Evolutionary conservation across 257 asterid genomes (phyloP).

Genomic region (Marsdenia floribunda): DNA sequence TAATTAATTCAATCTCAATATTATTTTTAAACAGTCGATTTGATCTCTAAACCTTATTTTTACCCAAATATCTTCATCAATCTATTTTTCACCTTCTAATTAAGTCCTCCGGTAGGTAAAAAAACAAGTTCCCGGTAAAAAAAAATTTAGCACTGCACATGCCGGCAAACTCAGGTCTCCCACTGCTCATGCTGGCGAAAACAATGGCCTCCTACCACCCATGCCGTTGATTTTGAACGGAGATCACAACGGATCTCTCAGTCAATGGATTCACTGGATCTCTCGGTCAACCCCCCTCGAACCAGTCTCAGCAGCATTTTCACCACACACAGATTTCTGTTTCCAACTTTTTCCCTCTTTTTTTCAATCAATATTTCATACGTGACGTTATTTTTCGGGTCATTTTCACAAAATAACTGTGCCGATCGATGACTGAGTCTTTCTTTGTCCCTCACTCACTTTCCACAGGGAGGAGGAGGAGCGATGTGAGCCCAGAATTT

Average conservation of each 20-base stretch:
- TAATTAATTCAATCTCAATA: too few relatives aligned
- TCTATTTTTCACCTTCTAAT: too few relatives aligned
- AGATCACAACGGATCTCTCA: slow-evolving; percentile 33
- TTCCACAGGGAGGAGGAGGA: slow-evolving; percentile 17
- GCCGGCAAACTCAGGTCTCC: slow-evolving; percentile 40
- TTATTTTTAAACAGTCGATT: too few relatives aligned
- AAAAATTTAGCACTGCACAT: too few relatives aligned
- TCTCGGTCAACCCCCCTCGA: slow-evolving; percentile 53
- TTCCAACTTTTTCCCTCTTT: neutral
- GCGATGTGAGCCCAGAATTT: slow-evolving; percentile 41
- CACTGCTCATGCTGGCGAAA: slow-evolving; percentile 17
- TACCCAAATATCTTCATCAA: too few relatives aligned
- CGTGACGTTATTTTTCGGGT: neutral
- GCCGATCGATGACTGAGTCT: neutral
- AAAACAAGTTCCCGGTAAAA: too few relatives aligned
- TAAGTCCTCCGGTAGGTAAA: too few relatives aligned
- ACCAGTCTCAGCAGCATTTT: slow-evolving; percentile 56
- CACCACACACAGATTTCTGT: slow-evolving; percentile 50
- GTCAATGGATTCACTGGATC: slow-evolving; percentile 52
- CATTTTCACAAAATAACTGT: neutral
- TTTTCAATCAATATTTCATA: neutral
- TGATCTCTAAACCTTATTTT: too few relatives aligned
- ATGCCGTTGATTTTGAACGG: slow-evolving; percentile 34
- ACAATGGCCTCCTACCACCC: slow-evolving; percentile 28
- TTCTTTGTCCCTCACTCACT: neutral